Percentiles rank a stretch among this genome's conserved stretches.
These are phyloP conservation scores for Malbranchea cinnamomea DNA, from an alignment of 2,329 filamentous ascomycete species.

Conservation along the genomic window DNA sequence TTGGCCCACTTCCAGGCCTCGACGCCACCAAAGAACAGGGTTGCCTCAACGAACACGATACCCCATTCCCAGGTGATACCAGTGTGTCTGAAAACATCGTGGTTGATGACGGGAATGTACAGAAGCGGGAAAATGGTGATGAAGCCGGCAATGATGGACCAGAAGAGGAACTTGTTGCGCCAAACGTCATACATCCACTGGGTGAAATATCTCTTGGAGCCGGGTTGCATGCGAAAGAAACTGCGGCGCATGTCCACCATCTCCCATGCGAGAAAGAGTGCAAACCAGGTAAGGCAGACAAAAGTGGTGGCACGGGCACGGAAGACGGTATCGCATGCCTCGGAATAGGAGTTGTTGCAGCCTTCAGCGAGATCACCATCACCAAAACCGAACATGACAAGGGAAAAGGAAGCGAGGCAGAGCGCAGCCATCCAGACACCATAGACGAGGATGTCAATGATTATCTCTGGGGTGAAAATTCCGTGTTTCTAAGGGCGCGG, in stretches of 20 bases:
- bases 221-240: slow-evolving; percentile 61
- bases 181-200: slow-evolving; percentile 55
- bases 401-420: slow-evolving; percentile 46
- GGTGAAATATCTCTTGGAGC: slow-evolving; percentile 43
- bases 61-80: slow-evolving; percentile 57
- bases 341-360: slow-evolving; percentile 45
- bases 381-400: slow-evolving; percentile 49
- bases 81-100: slow-evolving; percentile 49
- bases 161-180: slow-evolving; percentile 60
- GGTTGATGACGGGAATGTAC: slow-evolving; percentile 56
- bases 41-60: slow-evolving; percentile 45
- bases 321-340: slow-evolving; percentile 48
- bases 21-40: slow-evolving; percentile 48
- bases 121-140: slow-evolving; percentile 44
- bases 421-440: slow-evolving; percentile 63
- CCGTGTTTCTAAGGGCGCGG: slow-evolving; percentile 35
- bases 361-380: slow-evolving; percentile 42
- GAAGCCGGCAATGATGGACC: slow-evolving; percentile 43
- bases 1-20: slow-evolving; percentile 57
- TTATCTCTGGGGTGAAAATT: slow-evolving; percentile 64
- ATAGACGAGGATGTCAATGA: slow-evolving; percentile 67
- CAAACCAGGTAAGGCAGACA: slow-evolving; percentile 60
- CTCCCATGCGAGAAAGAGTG: slow-evolving; percentile 65
- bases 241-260: slow-evolving; percentile 57
- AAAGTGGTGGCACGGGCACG: slow-evolving; percentile 60